Evolutionary conservation across 176 grass and related monocot species (phyloP).

Genomic region (Musa acuminata): DNA sequence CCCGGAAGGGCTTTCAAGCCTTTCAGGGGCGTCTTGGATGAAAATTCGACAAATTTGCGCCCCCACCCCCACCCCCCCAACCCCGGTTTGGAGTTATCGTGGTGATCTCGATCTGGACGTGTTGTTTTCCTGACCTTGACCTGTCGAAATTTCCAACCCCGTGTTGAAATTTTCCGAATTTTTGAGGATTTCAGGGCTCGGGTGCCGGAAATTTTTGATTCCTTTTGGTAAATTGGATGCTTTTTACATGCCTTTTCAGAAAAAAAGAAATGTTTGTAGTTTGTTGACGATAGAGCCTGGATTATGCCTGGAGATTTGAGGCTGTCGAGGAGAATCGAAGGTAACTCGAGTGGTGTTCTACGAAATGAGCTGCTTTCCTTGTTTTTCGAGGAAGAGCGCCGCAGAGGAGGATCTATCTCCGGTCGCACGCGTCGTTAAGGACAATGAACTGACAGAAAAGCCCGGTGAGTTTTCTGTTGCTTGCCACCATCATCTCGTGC

Average conservation of each 20-base stretch:
- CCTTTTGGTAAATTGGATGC: not conserved
- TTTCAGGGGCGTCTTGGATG: not conserved
- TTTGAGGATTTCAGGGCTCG: not conserved
- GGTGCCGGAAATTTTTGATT: not conserved
- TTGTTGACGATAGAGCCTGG: not conserved
- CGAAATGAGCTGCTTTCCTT: constrained; percentile 8
- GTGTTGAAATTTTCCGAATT: not conserved
- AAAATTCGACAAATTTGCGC: too few relatives aligned
- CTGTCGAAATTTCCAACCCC: too few relatives aligned
- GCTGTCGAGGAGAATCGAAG: not conserved
- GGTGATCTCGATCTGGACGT: too few relatives aligned
- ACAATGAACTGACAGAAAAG: not conserved
- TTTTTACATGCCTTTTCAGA: not conserved
- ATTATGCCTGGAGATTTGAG: not conserved
- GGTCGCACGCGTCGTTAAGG: not conserved
- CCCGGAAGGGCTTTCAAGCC: not conserved
- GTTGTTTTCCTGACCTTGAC: too few relatives aligned
- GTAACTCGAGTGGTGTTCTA: not conserved
- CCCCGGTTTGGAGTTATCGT: too few relatives aligned
- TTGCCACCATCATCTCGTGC: not conserved
- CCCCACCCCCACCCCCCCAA: too few relatives aligned
- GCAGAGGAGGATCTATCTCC: not conserved
- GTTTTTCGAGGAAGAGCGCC: not conserved
- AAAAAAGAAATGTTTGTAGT: not conserved
- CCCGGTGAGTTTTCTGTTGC: not conserved